Evolutionary conservation across 352 stramenopile species (phyloP).

Genomic region (Globisporangium iwayamae): DNA sequence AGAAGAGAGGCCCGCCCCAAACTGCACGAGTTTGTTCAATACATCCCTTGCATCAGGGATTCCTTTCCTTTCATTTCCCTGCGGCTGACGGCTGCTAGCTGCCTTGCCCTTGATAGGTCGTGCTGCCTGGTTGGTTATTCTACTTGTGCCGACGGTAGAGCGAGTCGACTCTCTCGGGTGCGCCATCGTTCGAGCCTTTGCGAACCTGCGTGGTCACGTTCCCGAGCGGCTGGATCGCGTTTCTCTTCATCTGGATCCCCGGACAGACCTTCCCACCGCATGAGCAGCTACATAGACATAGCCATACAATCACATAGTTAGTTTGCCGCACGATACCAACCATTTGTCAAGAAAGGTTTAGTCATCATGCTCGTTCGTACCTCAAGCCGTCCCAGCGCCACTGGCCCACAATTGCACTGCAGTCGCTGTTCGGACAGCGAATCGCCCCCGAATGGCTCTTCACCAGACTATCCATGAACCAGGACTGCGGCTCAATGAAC

Average conservation of each 20-base stretch:
- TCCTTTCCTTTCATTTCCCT: not conserved
- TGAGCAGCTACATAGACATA: conserved; percentile 21
- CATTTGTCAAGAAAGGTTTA: not conserved
- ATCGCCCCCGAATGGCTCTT: conserved; percentile 26
- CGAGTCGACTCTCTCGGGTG: not conserved
- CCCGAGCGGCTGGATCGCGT: conserved; percentile 45
- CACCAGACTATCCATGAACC: conserved; percentile 30
- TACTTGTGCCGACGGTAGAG: conserved; percentile 12
- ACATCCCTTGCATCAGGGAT: not conserved
- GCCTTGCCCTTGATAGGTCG: not conserved
- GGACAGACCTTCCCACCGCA: conserved; percentile 41
- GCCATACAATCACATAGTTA: not conserved
- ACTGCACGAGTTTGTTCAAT: conserved; percentile 1
- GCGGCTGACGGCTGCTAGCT: not conserved
- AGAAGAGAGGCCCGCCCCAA: not conserved
- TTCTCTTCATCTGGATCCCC: conserved; percentile 49
- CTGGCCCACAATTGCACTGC: conserved; percentile 35
- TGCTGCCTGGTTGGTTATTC: not conserved
- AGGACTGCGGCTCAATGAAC: conserved; percentile 49
- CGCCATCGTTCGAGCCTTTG: conserved; percentile 5
- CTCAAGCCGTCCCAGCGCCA: conserved; percentile 51
- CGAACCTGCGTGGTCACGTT: conserved; percentile 29
- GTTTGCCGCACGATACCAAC: not conserved
- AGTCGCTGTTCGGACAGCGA: conserved; percentile 38
- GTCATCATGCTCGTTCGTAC: conserved; percentile 22